Percentiles rank a stretch among this genome's conserved stretches.
Evolutionary conservation across 177 flowering plant genomes (phyloP).

Genomic region (Vitis hybrid): DNA sequence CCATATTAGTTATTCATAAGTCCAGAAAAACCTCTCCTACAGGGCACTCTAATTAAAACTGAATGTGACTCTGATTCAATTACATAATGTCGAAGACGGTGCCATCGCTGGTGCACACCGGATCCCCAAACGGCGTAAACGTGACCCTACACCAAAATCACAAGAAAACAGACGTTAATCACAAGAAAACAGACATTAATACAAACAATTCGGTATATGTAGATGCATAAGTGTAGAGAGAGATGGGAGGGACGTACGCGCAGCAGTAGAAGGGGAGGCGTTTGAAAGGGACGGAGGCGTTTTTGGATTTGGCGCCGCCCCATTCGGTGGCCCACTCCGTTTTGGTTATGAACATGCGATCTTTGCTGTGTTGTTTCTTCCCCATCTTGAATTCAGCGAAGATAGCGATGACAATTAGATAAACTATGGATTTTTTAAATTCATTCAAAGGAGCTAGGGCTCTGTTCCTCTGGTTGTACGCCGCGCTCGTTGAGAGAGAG

Average conservation of each 20-base stretch:
- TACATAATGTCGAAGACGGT: conserved; percentile 84
- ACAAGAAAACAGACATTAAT: conserved; percentile 4
- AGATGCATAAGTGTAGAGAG: conserved; percentile 7
- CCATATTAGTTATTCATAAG: background rate
- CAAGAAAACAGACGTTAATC: conserved; percentile 1
- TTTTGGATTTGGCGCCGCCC: conserved; percentile 97
- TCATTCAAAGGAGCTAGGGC: background rate
- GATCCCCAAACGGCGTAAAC: conserved; percentile 83
- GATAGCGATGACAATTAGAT: background rate
- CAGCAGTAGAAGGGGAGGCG: conserved; percentile 98
- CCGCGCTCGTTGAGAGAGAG: background rate
- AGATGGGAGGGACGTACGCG: conserved; percentile 46
- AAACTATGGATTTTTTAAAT: background rate
- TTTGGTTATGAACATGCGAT: conserved; percentile 90
- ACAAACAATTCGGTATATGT: background rate
- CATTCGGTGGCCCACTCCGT: conserved; percentile 99
- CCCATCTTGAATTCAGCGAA: conserved; percentile 50
- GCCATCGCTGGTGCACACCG: conserved; percentile 86
- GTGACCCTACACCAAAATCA: conserved; percentile 57
- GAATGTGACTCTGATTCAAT: conserved; percentile 16
- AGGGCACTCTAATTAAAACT: background rate
- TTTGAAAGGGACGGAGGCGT: conserved; percentile 70
- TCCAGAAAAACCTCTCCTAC: conserved; percentile 1
- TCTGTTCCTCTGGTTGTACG: background rate
- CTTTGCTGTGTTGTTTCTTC: conserved; percentile 99